These are phyloP conservation scores for Jacaranda mimosifolia DNA, from an alignment of 257 asterid genomes.

Conservation along the genomic window DNA sequence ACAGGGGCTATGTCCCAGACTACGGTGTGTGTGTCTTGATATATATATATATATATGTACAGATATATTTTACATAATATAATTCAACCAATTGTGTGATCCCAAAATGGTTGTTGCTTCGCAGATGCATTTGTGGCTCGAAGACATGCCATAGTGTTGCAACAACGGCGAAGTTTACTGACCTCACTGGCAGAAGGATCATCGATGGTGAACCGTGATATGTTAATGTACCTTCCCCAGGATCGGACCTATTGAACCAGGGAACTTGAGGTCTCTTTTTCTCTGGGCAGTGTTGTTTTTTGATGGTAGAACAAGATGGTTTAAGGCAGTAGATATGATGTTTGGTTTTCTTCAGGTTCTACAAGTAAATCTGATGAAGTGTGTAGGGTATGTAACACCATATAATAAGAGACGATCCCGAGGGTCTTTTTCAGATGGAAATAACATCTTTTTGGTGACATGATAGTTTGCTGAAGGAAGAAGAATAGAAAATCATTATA, in stretches of 20 bases:
- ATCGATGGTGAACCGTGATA: conserved; percentile 35
- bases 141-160: conserved; percentile 53
- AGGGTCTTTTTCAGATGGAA: neutral
- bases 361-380: conserved; percentile 37
- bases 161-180: conserved; percentile 36
- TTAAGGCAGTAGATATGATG: conserved; percentile 9
- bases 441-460: conserved; percentile 28
- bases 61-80: too few species aligned
- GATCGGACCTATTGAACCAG: conserved; percentile 43
- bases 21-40: conserved; percentile 43
- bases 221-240: conserved; percentile 34
- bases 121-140: conserved; percentile 36
- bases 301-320: conserved; percentile 30
- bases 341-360: conserved; percentile 26
- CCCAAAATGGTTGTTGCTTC: neutral
- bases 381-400: conserved; percentile 28
- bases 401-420: conserved; percentile 23
- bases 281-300: neutral
- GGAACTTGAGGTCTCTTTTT: too few species aligned
- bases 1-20: conserved; percentile 33
- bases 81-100: too few species aligned
- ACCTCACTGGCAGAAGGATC: neutral
- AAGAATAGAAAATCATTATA: conserved; percentile 24
- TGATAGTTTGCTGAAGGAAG: neutral
- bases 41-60: too few species aligned